Evolutionary conservation across 1,284 basidiomycete genomes (phyloP).

Genomic region (Sporisorium iseilematis-ciliati): DNA sequence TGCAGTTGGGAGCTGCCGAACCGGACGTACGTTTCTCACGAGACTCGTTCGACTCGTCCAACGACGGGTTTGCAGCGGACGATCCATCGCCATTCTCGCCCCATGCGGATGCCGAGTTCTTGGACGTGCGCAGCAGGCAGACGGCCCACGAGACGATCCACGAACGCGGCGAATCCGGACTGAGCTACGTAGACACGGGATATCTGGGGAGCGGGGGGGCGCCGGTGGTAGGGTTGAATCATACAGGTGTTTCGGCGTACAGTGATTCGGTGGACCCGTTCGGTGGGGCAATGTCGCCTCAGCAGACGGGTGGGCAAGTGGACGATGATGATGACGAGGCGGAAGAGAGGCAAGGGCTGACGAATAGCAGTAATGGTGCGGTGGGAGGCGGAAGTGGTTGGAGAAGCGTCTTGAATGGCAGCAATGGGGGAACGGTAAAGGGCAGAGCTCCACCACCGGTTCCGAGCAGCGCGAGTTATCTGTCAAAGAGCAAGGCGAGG

Average conservation of each 20-base stretch:
- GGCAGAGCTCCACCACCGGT: conserved; percentile 39
- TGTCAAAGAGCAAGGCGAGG: conserved; percentile 31
- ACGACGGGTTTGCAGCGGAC: conserved; percentile 1
- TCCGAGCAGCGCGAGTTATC: conserved; percentile 33
- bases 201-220: conserved; percentile 16
- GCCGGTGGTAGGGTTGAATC: conserved; percentile 21
- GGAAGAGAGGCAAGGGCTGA: conserved; percentile 26
- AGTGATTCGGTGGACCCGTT: conserved; percentile 45
- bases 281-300: conserved; percentile 30
- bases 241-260: conserved; percentile 42
- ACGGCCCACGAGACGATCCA: conserved; percentile 43
- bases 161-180: conserved; percentile 34
- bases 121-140: conserved; percentile 1
- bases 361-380: not conserved
- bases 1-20: conserved; percentile 18
- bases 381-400: conserved; percentile 3
- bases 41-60: not conserved
- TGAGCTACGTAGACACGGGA: conserved; percentile 11
- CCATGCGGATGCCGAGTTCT: conserved; percentile 2
- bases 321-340: conserved; percentile 17
- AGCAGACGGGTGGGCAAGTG: conserved; percentile 25
- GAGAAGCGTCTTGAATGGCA: conserved; percentile 9
- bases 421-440: conserved; percentile 2
- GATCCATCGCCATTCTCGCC: conserved; percentile 32
- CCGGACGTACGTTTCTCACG: conserved; percentile 18